phyloP scores from a whole-genome alignment of 2,329 filamentous ascomycete species.

The Penicillium brasilianum region DNA sequence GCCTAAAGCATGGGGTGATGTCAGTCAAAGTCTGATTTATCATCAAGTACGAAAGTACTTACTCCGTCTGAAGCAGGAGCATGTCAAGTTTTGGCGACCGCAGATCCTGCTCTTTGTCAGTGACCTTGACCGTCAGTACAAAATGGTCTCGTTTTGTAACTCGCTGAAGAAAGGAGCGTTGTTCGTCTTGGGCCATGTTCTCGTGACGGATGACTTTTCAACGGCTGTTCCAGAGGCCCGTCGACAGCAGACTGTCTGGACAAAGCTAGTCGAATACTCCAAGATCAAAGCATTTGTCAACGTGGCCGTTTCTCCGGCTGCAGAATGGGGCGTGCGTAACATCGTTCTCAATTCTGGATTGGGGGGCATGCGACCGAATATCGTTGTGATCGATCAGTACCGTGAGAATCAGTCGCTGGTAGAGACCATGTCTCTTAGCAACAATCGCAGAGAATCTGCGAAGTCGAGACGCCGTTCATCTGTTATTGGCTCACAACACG shows the following conservation, averaged over 20 bases:
- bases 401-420: conserved; percentile 64
- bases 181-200: conserved; percentile 85
- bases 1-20: conserved; percentile 88
- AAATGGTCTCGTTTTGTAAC: conserved; percentile 89
- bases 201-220: conserved; percentile 82
- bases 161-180: conserved; percentile 85
- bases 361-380: conserved; percentile 87
- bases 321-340: conserved; percentile 85
- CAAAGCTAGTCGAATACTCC: conserved; percentile 83
- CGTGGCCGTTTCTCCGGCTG: conserved; percentile 77
- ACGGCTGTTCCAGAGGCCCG: conserved; percentile 79
- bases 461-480: conserved; percentile 28
- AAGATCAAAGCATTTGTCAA: conserved; percentile 90
- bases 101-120: conserved; percentile 86
- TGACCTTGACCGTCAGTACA: conserved; percentile 78
- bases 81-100: conserved; percentile 92
- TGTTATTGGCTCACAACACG: conserved; percentile 11
- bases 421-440: conserved; percentile 59
- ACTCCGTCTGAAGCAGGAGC: conserved; percentile 79
- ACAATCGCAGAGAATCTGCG: conserved; percentile 33
- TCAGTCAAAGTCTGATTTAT: conserved; percentile 87
- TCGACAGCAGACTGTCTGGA: conserved; percentile 80
- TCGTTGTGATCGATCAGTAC: conserved; percentile 79
- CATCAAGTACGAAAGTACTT: conserved; percentile 87
- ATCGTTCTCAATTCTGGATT: conserved; percentile 80